Evolutionary conservation across 371 early-diverging fungal species (phyloP), one percentile per base, ranked within the genome.

Genomic region (Rhizopus delemar): DNA sequence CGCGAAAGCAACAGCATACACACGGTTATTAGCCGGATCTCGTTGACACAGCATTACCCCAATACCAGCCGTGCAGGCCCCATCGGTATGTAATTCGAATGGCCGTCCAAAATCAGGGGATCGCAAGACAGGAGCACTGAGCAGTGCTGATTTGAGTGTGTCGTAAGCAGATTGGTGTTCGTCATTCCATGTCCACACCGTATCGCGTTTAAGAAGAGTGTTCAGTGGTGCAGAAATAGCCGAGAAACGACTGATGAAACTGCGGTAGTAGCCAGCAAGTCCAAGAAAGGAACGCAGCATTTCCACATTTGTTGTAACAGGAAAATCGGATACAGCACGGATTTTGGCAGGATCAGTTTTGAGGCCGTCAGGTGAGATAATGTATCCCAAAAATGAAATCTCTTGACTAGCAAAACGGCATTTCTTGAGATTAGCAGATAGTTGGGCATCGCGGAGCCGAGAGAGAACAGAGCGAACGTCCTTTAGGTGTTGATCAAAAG

Each of bases 371-470:
- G 13, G 29, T 4, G 59, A 59, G 0, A 59, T 13, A 6, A 49
- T 33, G 12, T 36, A 53, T 1, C 53, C 59, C 0, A 60, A 28
- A n/a, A 48, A 60, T 0, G 41, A 32, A 15, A 83, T 45, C 1
- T 65, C 43, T 1, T 57, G 15, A 0, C 33, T 38, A 45, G 29
- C 41, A 59, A 84, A 84, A 4, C 63, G 38, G 46, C 77, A 81
- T 56, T 85, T 85, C 36, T 49, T 41, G 11, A 66, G 65, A 12
- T 72, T 69, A 33, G 39, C 56, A 33, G 43, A 72, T n/a, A 83
- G 59, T 0, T 52, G 8, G 28, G 77, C 46, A 1, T 60, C 29
- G 0, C 35, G 48, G 2, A 83, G 70, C 5, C 49, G 51, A 8
- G 56, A 1, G 0, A 84, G 63, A 8, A 81, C 56, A 11, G 22